phyloP scores from a whole-genome alignment of 257 asterid genomes.

The Lycium barbarum region DNA sequence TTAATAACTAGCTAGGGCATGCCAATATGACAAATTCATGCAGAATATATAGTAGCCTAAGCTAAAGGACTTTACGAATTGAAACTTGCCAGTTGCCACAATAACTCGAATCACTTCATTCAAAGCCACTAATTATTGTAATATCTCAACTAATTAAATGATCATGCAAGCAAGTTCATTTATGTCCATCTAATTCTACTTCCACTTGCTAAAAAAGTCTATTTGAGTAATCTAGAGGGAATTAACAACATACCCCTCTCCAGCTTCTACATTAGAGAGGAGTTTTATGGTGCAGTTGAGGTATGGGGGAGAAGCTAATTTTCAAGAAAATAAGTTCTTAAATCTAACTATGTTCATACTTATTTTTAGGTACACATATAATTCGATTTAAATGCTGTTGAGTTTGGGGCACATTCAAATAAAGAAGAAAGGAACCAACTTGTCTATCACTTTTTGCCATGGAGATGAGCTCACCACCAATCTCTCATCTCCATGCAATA shows the following conservation, averaged over 20 bases:
- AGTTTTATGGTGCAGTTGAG: no score
- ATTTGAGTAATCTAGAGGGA: neutral
- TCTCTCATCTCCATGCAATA: constrained; percentile 32
- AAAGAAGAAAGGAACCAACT: constrained; percentile 22
- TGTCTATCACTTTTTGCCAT: constrained; percentile 40
- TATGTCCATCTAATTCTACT: neutral
- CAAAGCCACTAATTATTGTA: neutral
- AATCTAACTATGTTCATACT: no score
- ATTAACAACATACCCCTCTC: neutral
- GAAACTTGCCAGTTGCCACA: constrained; percentile 27
- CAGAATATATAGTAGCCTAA: constrained; percentile 15
- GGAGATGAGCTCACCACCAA: constrained; percentile 41
- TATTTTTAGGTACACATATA: no score
- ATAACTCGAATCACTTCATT: neutral
- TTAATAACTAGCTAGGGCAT: neutral
- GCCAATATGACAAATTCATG: neutral
- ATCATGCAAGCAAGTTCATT: neutral
- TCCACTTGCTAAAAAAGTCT: neutral
- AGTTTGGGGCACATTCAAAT: constrained; percentile 28
- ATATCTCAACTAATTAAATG: neutral
- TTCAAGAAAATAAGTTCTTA: no score
- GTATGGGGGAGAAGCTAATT: no score
- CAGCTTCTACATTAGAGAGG: neutral
- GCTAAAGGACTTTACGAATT: neutral
- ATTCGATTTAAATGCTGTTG: no score